Base-by-base conservation (phyloP, 2,329 filamentous ascomycete genomes). In the Eutypella sp. region DNA sequence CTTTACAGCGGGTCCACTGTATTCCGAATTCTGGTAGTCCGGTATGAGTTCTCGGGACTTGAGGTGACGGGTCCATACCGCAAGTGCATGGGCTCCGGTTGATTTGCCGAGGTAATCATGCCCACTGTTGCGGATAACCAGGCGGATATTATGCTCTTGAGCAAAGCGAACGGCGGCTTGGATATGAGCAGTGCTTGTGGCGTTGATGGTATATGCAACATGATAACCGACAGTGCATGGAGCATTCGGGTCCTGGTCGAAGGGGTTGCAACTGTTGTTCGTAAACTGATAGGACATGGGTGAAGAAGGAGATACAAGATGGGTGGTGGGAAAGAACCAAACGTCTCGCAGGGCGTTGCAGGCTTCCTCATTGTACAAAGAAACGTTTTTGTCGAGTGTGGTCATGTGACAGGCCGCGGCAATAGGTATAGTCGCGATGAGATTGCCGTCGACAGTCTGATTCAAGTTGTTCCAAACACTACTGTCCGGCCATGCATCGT, bases 381-480 rank as follows among this genome's bases (percentile, higher is more conserved):
- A 58, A 8, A 4, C 20, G 15, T 15, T 4, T n/a, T 38, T n/a
- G 6, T 16, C 34, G 11, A 31, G 33, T n/a, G 34, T 36, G 9
- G 45, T 31, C 7, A 40, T 63, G 51, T 83, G 79, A 55, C 79
- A 84, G 1, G 72, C 64, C 2, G 70, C 59, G 1, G 69, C 79
- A 3, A 81, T 55, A 0, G 81, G 79, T 2, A 73, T 61, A 0
- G 75, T 79, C 10, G 70, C 67, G 36, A 83, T 65, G 23, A 84
- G 63, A 4, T 63, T 66, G 1, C 76, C 78, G 19, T 65, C 63
- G 2, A 82, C 63, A 1, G 78, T 72, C 13, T 57, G 44, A 54
- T 84, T 81, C 42, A 84, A 70, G 0, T 55, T 45, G 6, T 63
- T 52, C 79, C 80, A 84, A 6, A 61, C 58, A 1, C 54, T 39